Conservation (phyloP, 768 basidiomycete species). For the Flagelloscypha sp. region DNA sequence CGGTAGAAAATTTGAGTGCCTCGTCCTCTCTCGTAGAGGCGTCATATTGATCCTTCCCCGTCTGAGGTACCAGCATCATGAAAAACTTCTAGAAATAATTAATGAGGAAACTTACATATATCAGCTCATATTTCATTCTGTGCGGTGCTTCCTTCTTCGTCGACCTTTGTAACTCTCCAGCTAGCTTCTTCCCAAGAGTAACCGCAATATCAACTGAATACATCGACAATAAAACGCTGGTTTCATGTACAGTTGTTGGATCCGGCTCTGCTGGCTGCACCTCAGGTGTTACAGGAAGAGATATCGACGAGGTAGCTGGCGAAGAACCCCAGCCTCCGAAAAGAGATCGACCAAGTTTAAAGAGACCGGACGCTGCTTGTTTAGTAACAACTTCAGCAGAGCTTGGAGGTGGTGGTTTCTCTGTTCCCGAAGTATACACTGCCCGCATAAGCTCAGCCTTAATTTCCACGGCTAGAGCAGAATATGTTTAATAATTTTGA, state of each 20-base stretch:
- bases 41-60: constrained; percentile 75
- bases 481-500: constrained; percentile 5
- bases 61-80: constrained; percentile 32
- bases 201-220: constrained; percentile 64
- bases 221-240: constrained; percentile 52
- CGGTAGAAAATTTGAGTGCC: constrained; percentile 47
- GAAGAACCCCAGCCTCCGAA: constrained; percentile 25
- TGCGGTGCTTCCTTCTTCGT: constrained; percentile 92
- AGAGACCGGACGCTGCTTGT: constrained; percentile 26
- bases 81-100: not conserved
- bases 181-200: constrained; percentile 53
- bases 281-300: constrained; percentile 26
- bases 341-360: constrained; percentile 22
- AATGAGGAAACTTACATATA: constrained; percentile 52
- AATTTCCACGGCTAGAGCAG: constrained; percentile 59
- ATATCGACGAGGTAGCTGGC: constrained; percentile 10
- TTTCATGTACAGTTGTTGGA: constrained; percentile 35
- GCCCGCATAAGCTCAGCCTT: constrained; percentile 75
- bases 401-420: constrained; percentile 39
- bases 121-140: constrained; percentile 68
- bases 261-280: constrained; percentile 22
- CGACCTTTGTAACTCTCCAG: constrained; percentile 71
- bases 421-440: constrained; percentile 61
- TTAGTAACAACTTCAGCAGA: constrained; percentile 29
- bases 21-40: constrained; percentile 62